Evolutionary conservation across 2,329 filamentous ascomycete genomes (phyloP).

Genomic region (Davidsoniella virescens): DNA sequence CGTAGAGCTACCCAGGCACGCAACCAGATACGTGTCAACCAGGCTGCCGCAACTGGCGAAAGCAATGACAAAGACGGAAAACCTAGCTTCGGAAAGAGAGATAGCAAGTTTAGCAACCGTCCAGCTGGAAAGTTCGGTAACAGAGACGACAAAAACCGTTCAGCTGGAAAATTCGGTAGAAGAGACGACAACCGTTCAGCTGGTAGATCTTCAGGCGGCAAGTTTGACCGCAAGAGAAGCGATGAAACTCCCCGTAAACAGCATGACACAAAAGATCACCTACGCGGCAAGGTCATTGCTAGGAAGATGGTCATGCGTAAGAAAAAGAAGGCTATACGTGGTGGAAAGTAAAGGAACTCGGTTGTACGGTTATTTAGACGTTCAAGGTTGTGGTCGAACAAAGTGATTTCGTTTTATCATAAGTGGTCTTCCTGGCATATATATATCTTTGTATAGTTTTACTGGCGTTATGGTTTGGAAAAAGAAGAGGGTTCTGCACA

Average conservation of each 20-base stretch:
- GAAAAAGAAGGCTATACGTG: slow-evolving; percentile 12
- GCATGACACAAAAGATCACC: slow-evolving; percentile 20
- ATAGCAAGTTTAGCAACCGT: not conserved
- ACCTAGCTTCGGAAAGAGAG: not conserved
- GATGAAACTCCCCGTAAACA: slow-evolving; percentile 20
- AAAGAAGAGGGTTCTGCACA: slow-evolving; percentile 11
- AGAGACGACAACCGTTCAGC: slow-evolving; percentile 1
- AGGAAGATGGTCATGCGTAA: slow-evolving; percentile 12
- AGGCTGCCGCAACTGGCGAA: slow-evolving; percentile 32
- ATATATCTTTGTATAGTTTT: slow-evolving; percentile 7
- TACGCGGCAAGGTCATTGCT: slow-evolving; percentile 11
- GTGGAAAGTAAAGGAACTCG: not conserved
- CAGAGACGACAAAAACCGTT: slow-evolving; percentile 15
- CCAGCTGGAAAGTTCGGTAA: slow-evolving; percentile 17
- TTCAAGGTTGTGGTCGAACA: not conserved
- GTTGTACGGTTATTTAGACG: not conserved
- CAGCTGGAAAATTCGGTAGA: slow-evolving; percentile 12
- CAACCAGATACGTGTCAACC: not conserved
- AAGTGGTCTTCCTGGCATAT: not conserved
- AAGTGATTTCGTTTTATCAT: too few relatives aligned
- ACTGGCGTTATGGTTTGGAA: slow-evolving; percentile 13
- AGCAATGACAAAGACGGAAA: not conserved
- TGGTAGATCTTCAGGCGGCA: not conserved
- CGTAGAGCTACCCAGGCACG: slow-evolving; percentile 31
- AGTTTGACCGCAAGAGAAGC: slow-evolving; percentile 7